A percentile compares a stretch with the other conserved stretches of the same genome.
These are phyloP conservation scores for Phytophthora quininea DNA, from an alignment of 352 stramenopile genomes.

Conservation along the genomic window DNA sequence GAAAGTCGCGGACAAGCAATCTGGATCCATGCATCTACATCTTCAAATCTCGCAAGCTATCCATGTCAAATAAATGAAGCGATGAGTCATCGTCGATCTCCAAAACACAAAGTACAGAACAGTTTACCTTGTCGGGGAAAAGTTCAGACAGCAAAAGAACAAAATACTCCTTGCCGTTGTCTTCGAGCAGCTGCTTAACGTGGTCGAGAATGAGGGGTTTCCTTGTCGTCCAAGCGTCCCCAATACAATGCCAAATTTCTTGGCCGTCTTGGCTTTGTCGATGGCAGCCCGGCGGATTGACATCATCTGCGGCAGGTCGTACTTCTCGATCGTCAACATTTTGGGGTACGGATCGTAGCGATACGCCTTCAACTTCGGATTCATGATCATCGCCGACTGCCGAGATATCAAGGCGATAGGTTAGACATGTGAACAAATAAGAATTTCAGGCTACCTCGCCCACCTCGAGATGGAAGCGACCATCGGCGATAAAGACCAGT, in stretches of 20 bases:
- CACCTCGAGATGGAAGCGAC: slow-evolving; percentile 99
- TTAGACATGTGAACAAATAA: background rate
- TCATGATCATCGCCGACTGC: slow-evolving; percentile 98
- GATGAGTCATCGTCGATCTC: slow-evolving; percentile 3
- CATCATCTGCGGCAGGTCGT: slow-evolving; percentile 97
- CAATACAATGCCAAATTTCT: slow-evolving; percentile 97
- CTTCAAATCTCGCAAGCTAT: slow-evolving; percentile 86
- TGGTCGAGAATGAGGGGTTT: slow-evolving; percentile 96
- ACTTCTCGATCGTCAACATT: slow-evolving; percentile 96
- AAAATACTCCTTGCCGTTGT: slow-evolving; percentile 92
- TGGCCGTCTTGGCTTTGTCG: slow-evolving; percentile 72
- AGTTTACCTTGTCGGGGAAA: slow-evolving; percentile 89
- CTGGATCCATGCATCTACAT: slow-evolving; percentile 98
- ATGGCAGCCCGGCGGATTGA: slow-evolving; percentile 85
- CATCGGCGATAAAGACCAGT: slow-evolving; percentile 99
- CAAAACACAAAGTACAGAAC: background rate
- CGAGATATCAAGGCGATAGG: background rate
- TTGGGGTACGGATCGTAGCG: slow-evolving; percentile 99
- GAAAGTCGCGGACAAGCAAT: slow-evolving; percentile 98
- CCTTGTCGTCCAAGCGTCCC: slow-evolving; percentile 99
- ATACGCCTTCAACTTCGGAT: slow-evolving; percentile 95
- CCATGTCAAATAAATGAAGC: slow-evolving; percentile 1
- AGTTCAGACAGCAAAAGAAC: slow-evolving; percentile 98
- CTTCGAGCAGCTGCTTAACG: slow-evolving; percentile 88
- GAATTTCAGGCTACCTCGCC: background rate